Base-by-base conservation (phyloP, 2,329 filamentous ascomycete species). In the Fusarium kyushuense region DNA sequence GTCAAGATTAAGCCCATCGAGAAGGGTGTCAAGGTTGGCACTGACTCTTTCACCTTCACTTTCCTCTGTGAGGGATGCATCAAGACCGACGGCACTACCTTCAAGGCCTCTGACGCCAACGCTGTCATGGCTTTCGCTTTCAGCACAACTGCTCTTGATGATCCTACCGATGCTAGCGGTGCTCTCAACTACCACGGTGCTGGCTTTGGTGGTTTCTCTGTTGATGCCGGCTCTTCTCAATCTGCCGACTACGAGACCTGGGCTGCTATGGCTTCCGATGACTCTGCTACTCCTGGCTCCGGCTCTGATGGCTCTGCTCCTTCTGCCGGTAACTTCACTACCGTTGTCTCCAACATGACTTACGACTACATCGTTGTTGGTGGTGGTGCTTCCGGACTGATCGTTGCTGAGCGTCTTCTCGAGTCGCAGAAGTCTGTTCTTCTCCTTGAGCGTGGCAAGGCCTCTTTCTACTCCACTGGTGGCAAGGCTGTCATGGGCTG, bases 351-450 rank as follows among this genome's bases (percentile, higher is more conserved):
- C 3, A 74, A 72, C 42, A 60, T 63, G 21, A 74, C 83, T 0
- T 89, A 85, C 69, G 88, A 90, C 74, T 90, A 90, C 77, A 87
- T 91, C 53, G 81, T 91, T 32, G 83, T 89, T 30, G 89, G 89
- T 6, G 85, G 80, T n/a, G 89, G 89, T 65, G 86, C 88, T 8
- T 87, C 84, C 49, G 89, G 89, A 53, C 84, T 90, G 36, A 79
- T 81, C 49, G 83, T 90, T 40, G 87, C 88, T 1, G 87, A 89
- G 76, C 85, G 74, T 16, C 72, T 77, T 3, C 88, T 87, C 32
- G 87, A 90, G 75, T 82, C 86, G 52, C 89, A 89, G 59, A 85
- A 90, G 66, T 89, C 83, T 27, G 89, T 92, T 6, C 79, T 92
- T 12, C 82, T 92, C 17, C 83, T 89, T 36, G 87, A 89, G 75